A percentile compares a stretch with the other conserved stretches of the same genome.
phyloP scores from a whole-genome alignment of 2,329 filamentous ascomycete genomes.

The Pseudomassariella vexata region DNA sequence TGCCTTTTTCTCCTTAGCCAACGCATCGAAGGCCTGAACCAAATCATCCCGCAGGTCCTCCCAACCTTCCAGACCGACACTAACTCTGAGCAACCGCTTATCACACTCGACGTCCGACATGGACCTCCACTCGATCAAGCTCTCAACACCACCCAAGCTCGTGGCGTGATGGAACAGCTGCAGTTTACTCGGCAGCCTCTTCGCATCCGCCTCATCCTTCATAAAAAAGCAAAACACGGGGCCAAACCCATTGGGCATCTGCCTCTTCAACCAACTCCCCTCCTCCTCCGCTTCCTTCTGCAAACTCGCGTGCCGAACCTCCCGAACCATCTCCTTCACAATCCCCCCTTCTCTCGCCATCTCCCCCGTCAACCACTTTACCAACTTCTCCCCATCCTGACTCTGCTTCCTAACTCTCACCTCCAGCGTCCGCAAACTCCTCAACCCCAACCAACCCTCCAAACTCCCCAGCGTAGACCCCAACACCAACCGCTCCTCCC shows the following conservation, averaged over 20 bases:
- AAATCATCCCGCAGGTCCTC: constrained; percentile 80
- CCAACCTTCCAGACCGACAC: constrained; percentile 80
- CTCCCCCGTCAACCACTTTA: constrained; percentile 58
- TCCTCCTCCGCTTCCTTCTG: constrained; percentile 56
- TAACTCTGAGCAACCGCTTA: constrained; percentile 68
- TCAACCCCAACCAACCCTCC: constrained; percentile 86
- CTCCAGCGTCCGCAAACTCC: constrained; percentile 81
- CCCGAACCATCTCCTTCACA: constrained; percentile 50
- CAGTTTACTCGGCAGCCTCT: constrained; percentile 69
- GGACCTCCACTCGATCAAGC: constrained; percentile 90
- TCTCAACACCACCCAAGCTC: constrained; percentile 88
- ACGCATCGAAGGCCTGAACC: constrained; percentile 54
- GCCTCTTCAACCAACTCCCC: constrained; percentile 67
- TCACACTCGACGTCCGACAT: constrained; percentile 79
- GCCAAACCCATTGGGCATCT: constrained; percentile 90
- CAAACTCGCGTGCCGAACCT: constrained; percentile 72
- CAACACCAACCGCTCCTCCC: constrained; percentile 66
- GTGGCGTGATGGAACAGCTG: constrained; percentile 90
- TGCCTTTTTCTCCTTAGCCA: constrained; percentile 31
- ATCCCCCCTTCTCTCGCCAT: constrained; percentile 21
- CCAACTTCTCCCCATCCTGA: constrained; percentile 61
- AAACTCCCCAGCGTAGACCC: constrained; percentile 83
- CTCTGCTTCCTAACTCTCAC: constrained; percentile 76
- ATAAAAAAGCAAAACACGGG: constrained; percentile 78
- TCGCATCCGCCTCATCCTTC: constrained; percentile 55